These are phyloP conservation scores for Penicillium arizonense DNA, from an alignment of 495 filamentous ascomycete species.

Conservation along the genomic window DNA sequence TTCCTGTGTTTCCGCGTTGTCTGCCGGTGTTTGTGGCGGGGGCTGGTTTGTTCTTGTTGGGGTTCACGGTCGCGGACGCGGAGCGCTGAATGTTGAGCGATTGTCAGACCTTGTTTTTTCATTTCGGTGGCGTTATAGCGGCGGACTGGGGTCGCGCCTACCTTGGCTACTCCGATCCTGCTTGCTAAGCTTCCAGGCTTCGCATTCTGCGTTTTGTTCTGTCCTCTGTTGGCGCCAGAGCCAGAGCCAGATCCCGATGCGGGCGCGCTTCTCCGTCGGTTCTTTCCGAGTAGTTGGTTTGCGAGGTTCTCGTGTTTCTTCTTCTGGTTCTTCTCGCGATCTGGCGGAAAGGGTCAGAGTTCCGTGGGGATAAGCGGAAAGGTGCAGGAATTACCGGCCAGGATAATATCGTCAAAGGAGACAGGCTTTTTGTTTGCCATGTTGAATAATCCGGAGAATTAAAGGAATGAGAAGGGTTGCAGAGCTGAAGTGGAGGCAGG, in stretches of 20 bases:
- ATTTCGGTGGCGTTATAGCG: not conserved
- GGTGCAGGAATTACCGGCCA: slow-evolving; percentile 47
- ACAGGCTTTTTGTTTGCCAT: slow-evolving; percentile 52
- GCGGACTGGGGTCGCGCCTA: slow-evolving; percentile 24
- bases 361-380: not conserved
- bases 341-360: slow-evolving; percentile 32
- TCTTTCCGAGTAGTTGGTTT: slow-evolving; percentile 64
- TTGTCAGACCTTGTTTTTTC: not conserved
- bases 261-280: slow-evolving; percentile 59
- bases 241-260: slow-evolving; percentile 43
- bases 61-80: slow-evolving; percentile 36
- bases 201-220: slow-evolving; percentile 43
- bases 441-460: not conserved
- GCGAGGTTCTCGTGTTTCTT: slow-evolving; percentile 71
- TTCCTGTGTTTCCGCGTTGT: slow-evolving; percentile 24
- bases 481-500: not conserved
- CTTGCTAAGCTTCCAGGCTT: slow-evolving; percentile 63
- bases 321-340: slow-evolving; percentile 66
- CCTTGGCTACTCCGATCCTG: slow-evolving; percentile 73
- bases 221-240: slow-evolving; percentile 13
- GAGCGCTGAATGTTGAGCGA: slow-evolving; percentile 35
- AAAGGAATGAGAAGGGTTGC: not conserved
- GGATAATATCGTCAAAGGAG: slow-evolving; percentile 66
- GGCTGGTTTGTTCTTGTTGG: slow-evolving; percentile 28
- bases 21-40: slow-evolving; percentile 18